phyloP scores from a whole-genome alignment of 352 stramenopile species.

The Phytophthora cactorum region DNA sequence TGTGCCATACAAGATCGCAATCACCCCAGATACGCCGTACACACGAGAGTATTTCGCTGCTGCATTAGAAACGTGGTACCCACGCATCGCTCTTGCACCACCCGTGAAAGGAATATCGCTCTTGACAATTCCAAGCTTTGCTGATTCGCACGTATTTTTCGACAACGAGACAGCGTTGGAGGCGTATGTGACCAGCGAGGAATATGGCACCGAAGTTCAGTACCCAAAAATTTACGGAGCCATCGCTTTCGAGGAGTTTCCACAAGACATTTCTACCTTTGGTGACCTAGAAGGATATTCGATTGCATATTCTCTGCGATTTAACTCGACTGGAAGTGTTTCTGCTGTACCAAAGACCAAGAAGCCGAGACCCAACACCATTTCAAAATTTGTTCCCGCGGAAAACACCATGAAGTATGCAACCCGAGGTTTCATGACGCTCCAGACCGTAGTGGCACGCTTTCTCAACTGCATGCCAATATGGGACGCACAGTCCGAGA shows the following conservation, averaged over 20 bases:
- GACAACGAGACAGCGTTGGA: slow-evolving; percentile 59
- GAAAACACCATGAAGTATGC: slow-evolving; percentile 52
- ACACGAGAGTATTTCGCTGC: slow-evolving; percentile 68
- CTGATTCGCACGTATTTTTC: slow-evolving; percentile 67
- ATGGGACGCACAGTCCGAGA: slow-evolving; percentile 43
- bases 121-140: slow-evolving; percentile 59
- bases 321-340: slow-evolving; percentile 65
- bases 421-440: slow-evolving; percentile 70
- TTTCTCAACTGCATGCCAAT: slow-evolving; percentile 72
- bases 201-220: slow-evolving; percentile 54
- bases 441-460: slow-evolving; percentile 70
- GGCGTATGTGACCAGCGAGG: slow-evolving; percentile 51
- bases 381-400: slow-evolving; percentile 21
- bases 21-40: slow-evolving; percentile 70
- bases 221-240: slow-evolving; percentile 74
- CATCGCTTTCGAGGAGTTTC: slow-evolving; percentile 67
- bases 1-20: slow-evolving; percentile 76
- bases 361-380: slow-evolving; percentile 19
- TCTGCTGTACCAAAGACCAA: slow-evolving; percentile 58
- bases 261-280: slow-evolving; percentile 37
- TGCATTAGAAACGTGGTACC: slow-evolving; percentile 62
- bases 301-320: slow-evolving; percentile 67
- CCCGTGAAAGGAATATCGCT: slow-evolving; percentile 47
- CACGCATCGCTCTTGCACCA: slow-evolving; percentile 54
- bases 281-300: slow-evolving; percentile 41